phyloP scores from a whole-genome alignment of 495 filamentous ascomycete species.

The Penicillium cinerascens region DNA sequence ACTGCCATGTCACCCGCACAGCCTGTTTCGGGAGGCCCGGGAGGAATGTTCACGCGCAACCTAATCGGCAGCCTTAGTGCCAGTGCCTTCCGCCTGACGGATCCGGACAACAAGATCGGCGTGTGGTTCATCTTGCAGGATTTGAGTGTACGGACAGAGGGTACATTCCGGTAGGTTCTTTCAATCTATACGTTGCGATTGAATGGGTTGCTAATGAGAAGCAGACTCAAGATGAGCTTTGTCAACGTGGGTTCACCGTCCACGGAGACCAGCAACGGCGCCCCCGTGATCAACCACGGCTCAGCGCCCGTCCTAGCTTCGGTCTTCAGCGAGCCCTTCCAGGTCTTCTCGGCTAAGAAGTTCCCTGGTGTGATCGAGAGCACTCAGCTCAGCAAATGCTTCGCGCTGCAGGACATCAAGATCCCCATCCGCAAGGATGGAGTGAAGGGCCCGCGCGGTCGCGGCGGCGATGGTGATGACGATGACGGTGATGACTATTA shows the following conservation, averaged over 20 bases:
- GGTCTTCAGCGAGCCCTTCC: slow-evolving; percentile 85
- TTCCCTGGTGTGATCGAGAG: slow-evolving; percentile 97
- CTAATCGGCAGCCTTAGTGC: slow-evolving; percentile 90
- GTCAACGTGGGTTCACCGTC: slow-evolving; percentile 69
- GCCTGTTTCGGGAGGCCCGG: slow-evolving; percentile 49
- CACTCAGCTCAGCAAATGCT: slow-evolving; percentile 88
- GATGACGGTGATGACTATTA: slow-evolving; percentile 30
- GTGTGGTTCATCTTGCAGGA: slow-evolving; percentile 99
- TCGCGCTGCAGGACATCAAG: slow-evolving; percentile 94
- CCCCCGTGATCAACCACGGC: slow-evolving; percentile 65
- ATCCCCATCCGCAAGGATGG: slow-evolving; percentile 91
- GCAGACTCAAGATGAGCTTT: slow-evolving; percentile 71
- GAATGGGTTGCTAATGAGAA: slow-evolving; percentile 1
- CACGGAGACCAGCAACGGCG: slow-evolving; percentile 30
- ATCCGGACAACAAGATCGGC: slow-evolving; percentile 78
- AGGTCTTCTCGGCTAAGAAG: slow-evolving; percentile 94
- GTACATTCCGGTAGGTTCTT: slow-evolving; percentile 70
- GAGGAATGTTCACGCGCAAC: slow-evolving; percentile 94
- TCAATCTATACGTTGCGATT: neutral
- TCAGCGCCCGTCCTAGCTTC: slow-evolving; percentile 82
- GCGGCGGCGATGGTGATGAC: slow-evolving; percentile 62
- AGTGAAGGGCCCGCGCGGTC: slow-evolving; percentile 55
- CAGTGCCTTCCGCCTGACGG: slow-evolving; percentile 81
- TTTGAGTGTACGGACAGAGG: slow-evolving; percentile 89
- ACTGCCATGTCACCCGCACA: slow-evolving; percentile 39